Base-by-base conservation (phyloP, 306 rosid species). In the Arachis stenosperma region DNA sequence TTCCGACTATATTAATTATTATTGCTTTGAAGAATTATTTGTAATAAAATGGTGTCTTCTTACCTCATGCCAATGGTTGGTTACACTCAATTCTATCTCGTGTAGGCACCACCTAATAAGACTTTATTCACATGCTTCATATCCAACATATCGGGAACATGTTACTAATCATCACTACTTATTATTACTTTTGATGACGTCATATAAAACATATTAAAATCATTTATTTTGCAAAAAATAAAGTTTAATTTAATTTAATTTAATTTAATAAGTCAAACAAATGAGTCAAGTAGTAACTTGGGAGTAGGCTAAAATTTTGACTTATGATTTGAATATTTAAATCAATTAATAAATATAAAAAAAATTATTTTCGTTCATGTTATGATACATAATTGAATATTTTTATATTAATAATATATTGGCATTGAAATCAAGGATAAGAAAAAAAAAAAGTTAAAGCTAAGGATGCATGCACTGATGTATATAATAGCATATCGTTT, bases 401-500 rank as follows among this genome's bases (percentile, higher is more conserved):
- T 33, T 33, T 33, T 33, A 33, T 33, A 33, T 33, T 33, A 33
- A 33, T 33, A 33, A 33, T 33, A 33, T 33, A 33, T 33, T 33
- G 0, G 2, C 2, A 33, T 33, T 2, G 37, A 33, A 33, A 33
- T 33, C 37, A 33, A 33, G 2, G 37, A 30, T 44, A 58, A 58
- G 3, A 3, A 0, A 6, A 48, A 6, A 48, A 29, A 2, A 14
- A 27, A n/a, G 9, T 41, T 27, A 40, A 3, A 50, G 27, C 39
- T 9, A 62, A 4, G 33, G 6, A 30, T 58, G 75, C 67, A 58
- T 54, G 59, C 71, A 65, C 73, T 43, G 44, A 22, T 33, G 30
- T 42, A 54, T 54, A 54, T 41, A 74, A 65, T 74, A 74, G 5
- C 36, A 74, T 74, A 74, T 73, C 69, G 15, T 33, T 27, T 72